Evolutionary conservation across 2,329 filamentous ascomycete genomes (phyloP).

Genomic region (Fonsecaea monophora): DNA sequence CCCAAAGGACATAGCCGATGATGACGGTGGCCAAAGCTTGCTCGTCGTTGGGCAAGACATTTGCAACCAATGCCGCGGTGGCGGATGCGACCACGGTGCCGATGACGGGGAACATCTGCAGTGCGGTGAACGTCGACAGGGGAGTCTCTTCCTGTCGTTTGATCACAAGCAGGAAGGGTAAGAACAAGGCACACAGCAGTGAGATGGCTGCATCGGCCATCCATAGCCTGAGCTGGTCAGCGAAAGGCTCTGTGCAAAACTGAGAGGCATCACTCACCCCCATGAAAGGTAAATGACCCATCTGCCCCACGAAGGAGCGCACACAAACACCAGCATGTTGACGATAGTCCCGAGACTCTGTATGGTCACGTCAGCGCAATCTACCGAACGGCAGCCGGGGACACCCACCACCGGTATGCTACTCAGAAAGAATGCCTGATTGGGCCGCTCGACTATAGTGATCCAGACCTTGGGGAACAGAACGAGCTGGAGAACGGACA

Average conservation of each 20-base stretch:
- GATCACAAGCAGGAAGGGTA: constrained; percentile 54
- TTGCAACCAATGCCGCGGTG: constrained; percentile 62
- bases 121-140: constrained; percentile 67
- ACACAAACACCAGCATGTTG: constrained; percentile 69
- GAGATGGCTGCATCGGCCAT: constrained; percentile 62
- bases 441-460: constrained; percentile 69
- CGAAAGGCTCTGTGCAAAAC: not conserved
- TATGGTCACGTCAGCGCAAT: not conserved
- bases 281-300: constrained; percentile 63
- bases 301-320: constrained; percentile 64
- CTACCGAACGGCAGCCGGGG: not conserved
- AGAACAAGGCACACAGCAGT: constrained; percentile 57
- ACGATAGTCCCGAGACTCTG: constrained; percentile 67
- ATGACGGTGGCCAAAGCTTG: constrained; percentile 68
- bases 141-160: constrained; percentile 49
- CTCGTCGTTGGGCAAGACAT: constrained; percentile 41
- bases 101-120: constrained; percentile 70
- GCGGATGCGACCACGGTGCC: constrained; percentile 70
- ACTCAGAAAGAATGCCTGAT: constrained; percentile 71
- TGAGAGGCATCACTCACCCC: constrained; percentile 42
- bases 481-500: constrained; percentile 54
- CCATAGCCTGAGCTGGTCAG: constrained; percentile 51
- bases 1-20: constrained; percentile 73
- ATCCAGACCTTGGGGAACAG: constrained; percentile 61
- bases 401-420: constrained; percentile 66